Conservation (phyloP, 179 eudicot species). For the Pouteria campechiana region DNA sequence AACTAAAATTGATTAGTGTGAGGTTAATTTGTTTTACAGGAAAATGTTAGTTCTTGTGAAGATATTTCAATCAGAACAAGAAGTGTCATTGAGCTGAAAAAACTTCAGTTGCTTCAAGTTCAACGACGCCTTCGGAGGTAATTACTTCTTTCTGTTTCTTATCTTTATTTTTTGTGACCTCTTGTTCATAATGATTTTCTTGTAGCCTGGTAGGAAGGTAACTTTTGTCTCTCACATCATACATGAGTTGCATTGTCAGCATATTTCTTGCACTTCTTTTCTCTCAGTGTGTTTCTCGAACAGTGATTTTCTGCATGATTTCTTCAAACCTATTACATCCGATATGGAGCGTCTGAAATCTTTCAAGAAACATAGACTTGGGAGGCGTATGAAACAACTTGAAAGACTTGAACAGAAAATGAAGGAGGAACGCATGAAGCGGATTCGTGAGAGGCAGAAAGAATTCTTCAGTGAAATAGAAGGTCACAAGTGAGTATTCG, state of each 20-base stretch:
- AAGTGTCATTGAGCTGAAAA: conserved; percentile 93
- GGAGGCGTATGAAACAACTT: conserved; percentile 86
- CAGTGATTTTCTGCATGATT: conserved; percentile 84
- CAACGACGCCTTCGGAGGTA: conserved; percentile 95
- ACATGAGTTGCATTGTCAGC: too few species aligned
- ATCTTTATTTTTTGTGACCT: too few species aligned
- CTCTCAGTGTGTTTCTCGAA: too few species aligned
- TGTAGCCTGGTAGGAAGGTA: too few species aligned
- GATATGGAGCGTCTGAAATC: conserved; percentile 85
- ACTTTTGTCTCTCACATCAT: too few species aligned
- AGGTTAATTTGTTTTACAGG: conserved; percentile 43
- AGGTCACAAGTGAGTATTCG: conserved; percentile 58
- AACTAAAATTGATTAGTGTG: too few species aligned
- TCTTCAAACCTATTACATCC: conserved; percentile 68
- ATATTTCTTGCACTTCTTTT: too few species aligned
- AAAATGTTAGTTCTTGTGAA: conserved; percentile 78
- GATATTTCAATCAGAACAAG: conserved; percentile 89
- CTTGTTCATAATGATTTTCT: too few species aligned
- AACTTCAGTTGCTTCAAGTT: conserved; percentile 79
- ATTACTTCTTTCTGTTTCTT: conserved; percentile 2
- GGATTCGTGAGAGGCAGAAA: conserved; percentile 90
- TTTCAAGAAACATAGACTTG: conserved; percentile 83
- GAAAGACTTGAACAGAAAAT: conserved; percentile 91
- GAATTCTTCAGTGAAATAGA: conserved; percentile 96
- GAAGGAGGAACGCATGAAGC: conserved; percentile 97